Evolutionary conservation across 495 filamentous ascomycete species (phyloP).

Genomic region (Opeltia flavorubescens): DNA sequence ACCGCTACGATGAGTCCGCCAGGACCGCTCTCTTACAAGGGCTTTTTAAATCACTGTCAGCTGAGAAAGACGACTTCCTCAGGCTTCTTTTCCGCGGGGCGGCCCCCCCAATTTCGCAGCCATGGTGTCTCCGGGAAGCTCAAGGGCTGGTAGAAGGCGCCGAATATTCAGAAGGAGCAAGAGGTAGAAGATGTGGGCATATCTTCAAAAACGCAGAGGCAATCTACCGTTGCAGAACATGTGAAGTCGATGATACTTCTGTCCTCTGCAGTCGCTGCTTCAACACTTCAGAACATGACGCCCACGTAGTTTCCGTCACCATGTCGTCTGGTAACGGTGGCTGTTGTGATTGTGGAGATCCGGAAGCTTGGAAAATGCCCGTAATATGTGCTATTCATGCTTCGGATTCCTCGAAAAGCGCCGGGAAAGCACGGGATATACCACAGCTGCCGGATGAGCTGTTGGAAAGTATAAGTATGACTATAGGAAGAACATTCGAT

Average conservation of each 20-base stretch:
- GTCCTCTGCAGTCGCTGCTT: constrained; percentile 85
- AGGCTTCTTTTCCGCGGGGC: constrained; percentile 67
- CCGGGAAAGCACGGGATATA: constrained; percentile 50
- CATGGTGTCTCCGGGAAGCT: constrained; percentile 65
- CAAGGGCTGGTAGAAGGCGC: constrained; percentile 89
- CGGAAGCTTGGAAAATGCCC: constrained; percentile 79
- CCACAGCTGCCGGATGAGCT: constrained; percentile 56
- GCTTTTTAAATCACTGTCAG: constrained; percentile 76
- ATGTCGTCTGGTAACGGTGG: constrained; percentile 82
- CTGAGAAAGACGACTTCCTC: constrained; percentile 55
- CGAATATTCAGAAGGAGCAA: constrained; percentile 83
- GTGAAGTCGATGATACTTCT: constrained; percentile 74
- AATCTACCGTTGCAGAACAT: constrained; percentile 86
- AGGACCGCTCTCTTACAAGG: constrained; percentile 53
- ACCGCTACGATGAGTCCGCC: constrained; percentile 59
- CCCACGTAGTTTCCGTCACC: constrained; percentile 74
- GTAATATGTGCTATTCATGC: constrained; percentile 92
- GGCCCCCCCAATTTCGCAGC: constrained; percentile 33
- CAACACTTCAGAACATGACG: constrained; percentile 88
- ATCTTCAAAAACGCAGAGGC: constrained; percentile 89
- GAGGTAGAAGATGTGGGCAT: constrained; percentile 92
- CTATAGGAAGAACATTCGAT: constrained; percentile 72
- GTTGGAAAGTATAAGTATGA: constrained; percentile 59
- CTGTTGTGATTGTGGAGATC: constrained; percentile 94
- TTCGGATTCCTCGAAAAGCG: constrained; percentile 33